Conservation (phyloP, 2,329 filamentous ascomycete species). For the Orbilia brochopaga region DNA sequence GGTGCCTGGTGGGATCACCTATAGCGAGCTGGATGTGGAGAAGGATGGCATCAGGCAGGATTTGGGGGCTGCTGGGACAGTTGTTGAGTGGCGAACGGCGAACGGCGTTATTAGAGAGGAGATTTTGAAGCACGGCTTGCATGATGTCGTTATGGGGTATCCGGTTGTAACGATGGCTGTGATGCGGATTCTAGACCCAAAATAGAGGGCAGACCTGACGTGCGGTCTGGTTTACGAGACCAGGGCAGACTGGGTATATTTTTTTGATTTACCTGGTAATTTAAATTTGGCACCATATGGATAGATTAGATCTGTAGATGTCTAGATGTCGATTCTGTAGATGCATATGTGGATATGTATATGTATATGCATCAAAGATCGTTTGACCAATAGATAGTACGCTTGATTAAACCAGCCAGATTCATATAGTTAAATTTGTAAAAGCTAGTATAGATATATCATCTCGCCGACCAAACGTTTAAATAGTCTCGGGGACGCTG, state of each 20-base stretch:
- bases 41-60: conserved; percentile 59
- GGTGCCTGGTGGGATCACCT: conserved; percentile 56
- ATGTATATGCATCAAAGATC: too few species aligned
- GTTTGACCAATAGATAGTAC: too few species aligned
- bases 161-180: conserved; percentile 64
- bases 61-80: conserved; percentile 63
- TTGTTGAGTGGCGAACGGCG: conserved; percentile 61
- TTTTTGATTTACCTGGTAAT: background rate
- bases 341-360: too few species aligned
- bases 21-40: conserved; percentile 61
- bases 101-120: conserved; percentile 64
- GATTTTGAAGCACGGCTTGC: conserved; percentile 65
- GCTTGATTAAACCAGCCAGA: too few species aligned
- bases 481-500: too few species aligned
- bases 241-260: too few species aligned
- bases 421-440: too few species aligned
- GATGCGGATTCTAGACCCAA: conserved; percentile 59
- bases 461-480: too few species aligned
- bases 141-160: conserved; percentile 67
- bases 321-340: too few species aligned
- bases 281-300: background rate
- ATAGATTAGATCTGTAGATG: background rate
- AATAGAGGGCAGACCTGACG: too few species aligned
- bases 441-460: too few species aligned
- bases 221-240: too few species aligned